A percentile compares a stretch with the other conserved stretches of the same genome.
phyloP scores from a whole-genome alignment of 495 filamentous ascomycete genomes.

The Daldinia vernicosa region DNA sequence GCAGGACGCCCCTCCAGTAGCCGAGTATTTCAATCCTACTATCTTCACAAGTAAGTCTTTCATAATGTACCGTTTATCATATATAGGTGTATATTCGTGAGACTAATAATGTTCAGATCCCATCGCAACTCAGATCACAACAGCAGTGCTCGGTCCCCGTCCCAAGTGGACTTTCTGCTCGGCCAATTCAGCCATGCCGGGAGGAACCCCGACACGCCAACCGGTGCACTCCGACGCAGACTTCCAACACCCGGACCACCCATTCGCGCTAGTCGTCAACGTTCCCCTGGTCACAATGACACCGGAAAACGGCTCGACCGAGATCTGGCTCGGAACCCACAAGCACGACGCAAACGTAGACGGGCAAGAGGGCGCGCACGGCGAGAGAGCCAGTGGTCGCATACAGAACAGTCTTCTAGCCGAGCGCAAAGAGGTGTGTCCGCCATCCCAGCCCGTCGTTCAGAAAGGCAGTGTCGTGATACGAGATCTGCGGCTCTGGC shows the following conservation, averaged over 20 bases:
- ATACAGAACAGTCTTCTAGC: slow-evolving; percentile 57
- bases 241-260: slow-evolving; percentile 61
- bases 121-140: slow-evolving; percentile 60
- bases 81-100: not conserved
- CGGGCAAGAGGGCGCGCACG: slow-evolving; percentile 58
- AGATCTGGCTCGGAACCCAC: slow-evolving; percentile 70
- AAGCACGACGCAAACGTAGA: slow-evolving; percentile 40
- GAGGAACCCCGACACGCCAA: slow-evolving; percentile 53
- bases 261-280: slow-evolving; percentile 66
- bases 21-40: slow-evolving; percentile 51
- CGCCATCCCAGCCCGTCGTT: slow-evolving; percentile 59
- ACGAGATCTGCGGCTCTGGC: slow-evolving; percentile 67
- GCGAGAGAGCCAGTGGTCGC: slow-evolving; percentile 59
- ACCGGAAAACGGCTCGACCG: slow-evolving; percentile 65
- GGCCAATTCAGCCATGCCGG: slow-evolving; percentile 60
- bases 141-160: slow-evolving; percentile 58
- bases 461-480: slow-evolving; percentile 63
- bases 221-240: slow-evolving; percentile 67
- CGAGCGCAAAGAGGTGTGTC: slow-evolving; percentile 46
- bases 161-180: slow-evolving; percentile 62
- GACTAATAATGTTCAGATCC: slow-evolving; percentile 48
- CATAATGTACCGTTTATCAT: not conserved
- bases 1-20: slow-evolving; percentile 59
- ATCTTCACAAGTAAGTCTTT: slow-evolving; percentile 53
- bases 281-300: slow-evolving; percentile 63